phyloP scores from a whole-genome alignment of 2,329 filamentous ascomycete species.

The Periconia macrospinosa region DNA sequence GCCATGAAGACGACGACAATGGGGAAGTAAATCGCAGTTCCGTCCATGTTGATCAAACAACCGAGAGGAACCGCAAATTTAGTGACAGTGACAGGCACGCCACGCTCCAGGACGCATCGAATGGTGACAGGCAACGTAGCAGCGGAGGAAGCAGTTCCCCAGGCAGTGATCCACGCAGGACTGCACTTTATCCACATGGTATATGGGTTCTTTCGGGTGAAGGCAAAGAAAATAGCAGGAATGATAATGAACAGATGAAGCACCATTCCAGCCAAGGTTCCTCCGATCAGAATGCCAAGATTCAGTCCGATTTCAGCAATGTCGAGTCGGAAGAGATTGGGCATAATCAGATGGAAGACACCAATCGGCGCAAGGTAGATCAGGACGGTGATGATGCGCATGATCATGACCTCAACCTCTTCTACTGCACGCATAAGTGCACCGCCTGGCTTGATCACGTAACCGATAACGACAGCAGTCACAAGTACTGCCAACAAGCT shows the following conservation, averaged over 20 bases:
- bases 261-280: conserved; percentile 50
- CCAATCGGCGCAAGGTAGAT: conserved; percentile 56
- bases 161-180: conserved; percentile 58
- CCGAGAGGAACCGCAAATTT: conserved; percentile 55
- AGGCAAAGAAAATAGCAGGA: conserved; percentile 37
- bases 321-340: conserved; percentile 55
- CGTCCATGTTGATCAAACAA: conserved; percentile 33
- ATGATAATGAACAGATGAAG: conserved; percentile 53
- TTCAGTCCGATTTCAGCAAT: conserved; percentile 53
- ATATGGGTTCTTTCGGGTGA: conserved; percentile 52
- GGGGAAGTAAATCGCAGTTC: conserved; percentile 60
- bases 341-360: conserved; percentile 58
- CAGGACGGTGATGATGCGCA: conserved; percentile 51
- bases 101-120: conserved; percentile 43
- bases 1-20: conserved; percentile 57
- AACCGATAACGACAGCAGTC: conserved; percentile 51
- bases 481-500: conserved; percentile 53
- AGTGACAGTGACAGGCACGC: conserved; percentile 48
- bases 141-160: conserved; percentile 57
- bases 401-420: conserved; percentile 55
- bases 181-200: conserved; percentile 52
- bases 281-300: conserved; percentile 55
- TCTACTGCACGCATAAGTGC: conserved; percentile 48
- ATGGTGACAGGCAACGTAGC: conserved; percentile 57
- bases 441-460: conserved; percentile 47